Evolutionary conservation across 2,329 filamentous ascomycete genomes (phyloP), one percentile per base, ranked within the genome.

Genomic region (Zymoseptoria crescenta): DNA sequence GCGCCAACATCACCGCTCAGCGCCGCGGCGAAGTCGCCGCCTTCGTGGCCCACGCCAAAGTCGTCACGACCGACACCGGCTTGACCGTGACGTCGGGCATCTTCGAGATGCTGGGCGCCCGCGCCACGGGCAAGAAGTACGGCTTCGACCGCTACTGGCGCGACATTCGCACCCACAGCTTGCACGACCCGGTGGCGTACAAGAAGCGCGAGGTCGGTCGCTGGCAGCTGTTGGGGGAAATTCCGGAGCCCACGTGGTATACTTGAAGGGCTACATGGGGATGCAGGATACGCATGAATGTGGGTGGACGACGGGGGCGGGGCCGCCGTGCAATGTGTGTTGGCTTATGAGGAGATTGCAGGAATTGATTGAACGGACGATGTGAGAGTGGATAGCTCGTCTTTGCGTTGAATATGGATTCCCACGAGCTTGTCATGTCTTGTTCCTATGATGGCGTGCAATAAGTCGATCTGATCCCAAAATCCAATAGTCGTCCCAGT

Each of bases 101-200:
- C 1, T 87, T 87, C 65, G 85, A 88, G 68, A 81, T 86, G 4
- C 84, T 84, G 0, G 85, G 82, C 0, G 77, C 83, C 0, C 79
- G 81, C 60, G 77, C 83, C 0, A 87, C 84, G 0, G 78, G 79
- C 0, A 74, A 74, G 56, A 85, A 80, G 64, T 79, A 84, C 0
- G 83, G 83, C 0, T 71, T 88, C 59, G 85, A 87, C 73, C 74
- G 84, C 1, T 87, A 84, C 70, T 87, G 83, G 83, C 76, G 85
- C 52, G 84, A 88, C 66, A 74, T 87, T n/a, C 72, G 85, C 4
- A 87, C 84, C 4, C 85, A 88, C 71, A 82, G 80, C 0, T 69
- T 88, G 65, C 85, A 87, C 72, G 85, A 87, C 69, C 85, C 84
- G 0, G 83, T 87, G 28, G 81, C 84, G 24, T 87, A 87, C 66